Evolutionary conservation across 495 filamentous ascomycete genomes (phyloP).

Genomic region (Ascobolus immersus): DNA sequence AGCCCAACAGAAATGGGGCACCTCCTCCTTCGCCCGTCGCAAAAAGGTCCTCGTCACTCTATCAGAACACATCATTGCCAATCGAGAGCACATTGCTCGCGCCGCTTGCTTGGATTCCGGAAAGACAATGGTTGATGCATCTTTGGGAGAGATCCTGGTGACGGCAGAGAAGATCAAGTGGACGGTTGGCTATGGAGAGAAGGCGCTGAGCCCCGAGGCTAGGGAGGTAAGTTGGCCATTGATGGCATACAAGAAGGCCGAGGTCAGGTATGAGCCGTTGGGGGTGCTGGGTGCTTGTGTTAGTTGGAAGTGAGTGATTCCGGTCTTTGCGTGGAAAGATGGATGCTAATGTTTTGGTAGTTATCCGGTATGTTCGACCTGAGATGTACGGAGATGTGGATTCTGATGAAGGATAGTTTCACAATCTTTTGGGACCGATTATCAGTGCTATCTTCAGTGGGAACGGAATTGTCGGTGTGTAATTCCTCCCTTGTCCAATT

Average conservation of each 20-base stretch:
- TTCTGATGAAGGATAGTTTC: slow-evolving; percentile 31
- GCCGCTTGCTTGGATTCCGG: slow-evolving; percentile 87
- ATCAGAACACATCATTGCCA: slow-evolving; percentile 58
- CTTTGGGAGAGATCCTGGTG: slow-evolving; percentile 80
- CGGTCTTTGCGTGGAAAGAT: not conserved
- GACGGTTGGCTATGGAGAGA: slow-evolving; percentile 80
- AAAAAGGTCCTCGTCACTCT: slow-evolving; percentile 59
- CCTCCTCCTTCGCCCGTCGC: slow-evolving; percentile 51
- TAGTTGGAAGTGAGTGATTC: slow-evolving; percentile 62
- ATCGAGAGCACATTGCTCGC: slow-evolving; percentile 66
- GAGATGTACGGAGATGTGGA: not conserved
- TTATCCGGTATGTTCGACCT: slow-evolving; percentile 17
- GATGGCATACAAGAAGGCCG: slow-evolving; percentile 88
- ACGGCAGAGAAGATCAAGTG: slow-evolving; percentile 83
- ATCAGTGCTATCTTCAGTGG: slow-evolving; percentile 84
- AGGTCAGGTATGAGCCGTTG: slow-evolving; percentile 71
- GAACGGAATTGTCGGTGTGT: slow-evolving; percentile 42
- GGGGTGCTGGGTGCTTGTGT: slow-evolving; percentile 81
- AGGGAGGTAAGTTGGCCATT: slow-evolving; percentile 61
- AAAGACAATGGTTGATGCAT: slow-evolving; percentile 83
- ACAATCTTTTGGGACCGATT: slow-evolving; percentile 78
- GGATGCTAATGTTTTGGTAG: slow-evolving; percentile 8
- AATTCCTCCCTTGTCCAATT: not conserved
- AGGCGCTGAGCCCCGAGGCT: slow-evolving; percentile 40
- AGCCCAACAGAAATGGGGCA: slow-evolving; percentile 61